Conservation (phyloP, 1,139 yeast genomes). For the Suhomyces atakaporum region DNA sequence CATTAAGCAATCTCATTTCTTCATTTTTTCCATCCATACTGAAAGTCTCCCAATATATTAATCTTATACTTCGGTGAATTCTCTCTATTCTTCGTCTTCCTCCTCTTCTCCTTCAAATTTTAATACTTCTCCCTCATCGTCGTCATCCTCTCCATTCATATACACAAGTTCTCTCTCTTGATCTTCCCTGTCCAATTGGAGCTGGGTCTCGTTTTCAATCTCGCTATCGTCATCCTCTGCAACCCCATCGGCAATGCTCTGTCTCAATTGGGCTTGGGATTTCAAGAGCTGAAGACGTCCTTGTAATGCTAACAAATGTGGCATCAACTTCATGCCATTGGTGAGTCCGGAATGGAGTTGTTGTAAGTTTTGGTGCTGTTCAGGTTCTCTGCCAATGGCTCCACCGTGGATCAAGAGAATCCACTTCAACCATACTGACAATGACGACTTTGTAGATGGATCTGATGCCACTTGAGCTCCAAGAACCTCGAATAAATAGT, state of each 20-base stretch:
- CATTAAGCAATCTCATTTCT: not conserved
- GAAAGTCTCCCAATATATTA: not conserved
- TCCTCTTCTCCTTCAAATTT: constrained; percentile 17
- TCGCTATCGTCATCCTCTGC: constrained; percentile 25
- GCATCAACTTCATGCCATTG: constrained; percentile 37
- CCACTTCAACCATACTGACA: constrained; percentile 54
- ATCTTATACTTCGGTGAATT: constrained; percentile 20
- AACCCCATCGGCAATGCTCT: constrained; percentile 20
- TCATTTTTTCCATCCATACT: not conserved
- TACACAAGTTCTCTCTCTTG: constrained; percentile 27
- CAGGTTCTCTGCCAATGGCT: constrained; percentile 34
- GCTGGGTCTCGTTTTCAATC: constrained; percentile 19
- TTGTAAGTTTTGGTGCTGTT: constrained; percentile 33
- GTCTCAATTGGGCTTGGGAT: constrained; percentile 41
- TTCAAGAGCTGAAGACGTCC: constrained; percentile 47
- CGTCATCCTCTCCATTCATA: constrained; percentile 50
- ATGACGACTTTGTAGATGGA: constrained; percentile 33
- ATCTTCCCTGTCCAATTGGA: constrained; percentile 20
- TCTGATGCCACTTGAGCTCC: constrained; percentile 35
- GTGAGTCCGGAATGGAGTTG: constrained; percentile 31
- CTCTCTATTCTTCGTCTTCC: constrained; percentile 17
- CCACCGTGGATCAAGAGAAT: constrained; percentile 49
- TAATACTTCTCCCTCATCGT: constrained; percentile 22
- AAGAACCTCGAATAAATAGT: constrained; percentile 36
- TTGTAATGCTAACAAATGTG: constrained; percentile 43